These are phyloP conservation scores for Ceratocystis colombiana DNA, from an alignment of 2,329 filamentous ascomycete genomes.

Conservation along the genomic window DNA sequence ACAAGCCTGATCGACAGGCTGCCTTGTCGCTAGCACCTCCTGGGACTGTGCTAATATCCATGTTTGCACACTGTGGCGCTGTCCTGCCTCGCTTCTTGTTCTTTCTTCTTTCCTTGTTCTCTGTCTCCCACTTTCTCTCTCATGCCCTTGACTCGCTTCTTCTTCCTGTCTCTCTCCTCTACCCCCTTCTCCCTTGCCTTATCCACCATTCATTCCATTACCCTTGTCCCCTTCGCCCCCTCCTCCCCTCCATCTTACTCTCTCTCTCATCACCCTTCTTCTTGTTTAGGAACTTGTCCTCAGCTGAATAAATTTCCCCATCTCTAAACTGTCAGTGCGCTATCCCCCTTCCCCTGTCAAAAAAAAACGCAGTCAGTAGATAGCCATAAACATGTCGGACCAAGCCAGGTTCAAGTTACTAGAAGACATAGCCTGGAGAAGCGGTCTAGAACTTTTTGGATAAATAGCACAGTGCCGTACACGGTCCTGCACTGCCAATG, in stretches of 20 bases:
- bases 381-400: not conserved
- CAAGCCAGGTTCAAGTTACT: not conserved
- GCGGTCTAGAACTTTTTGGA: not conserved
- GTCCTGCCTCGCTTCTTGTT: not conserved
- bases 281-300: slow-evolving; percentile 1
- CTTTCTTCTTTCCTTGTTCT: not conserved
- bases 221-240: not conserved
- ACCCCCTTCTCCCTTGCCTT: not conserved
- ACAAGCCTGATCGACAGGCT: too few relatives aligned
- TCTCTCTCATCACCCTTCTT: not conserved
- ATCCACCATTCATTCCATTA: not conserved
- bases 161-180: not conserved
- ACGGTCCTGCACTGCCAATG: not conserved
- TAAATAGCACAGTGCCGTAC: not conserved
- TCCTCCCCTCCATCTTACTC: not conserved
- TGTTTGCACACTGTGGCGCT: not conserved
- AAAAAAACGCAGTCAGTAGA: not conserved
- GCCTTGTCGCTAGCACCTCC: too few relatives aligned
- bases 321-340: slow-evolving; percentile 6
- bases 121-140: not conserved
- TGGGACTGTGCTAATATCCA: too few relatives aligned
- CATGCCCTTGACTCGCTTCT: not conserved
- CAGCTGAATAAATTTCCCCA: not conserved
- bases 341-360: not conserved
- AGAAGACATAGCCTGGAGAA: not conserved